These are phyloP conservation scores for Aphanomyces invadans DNA, from an alignment of 352 stramenopile genomes.

Conservation along the genomic window DNA sequence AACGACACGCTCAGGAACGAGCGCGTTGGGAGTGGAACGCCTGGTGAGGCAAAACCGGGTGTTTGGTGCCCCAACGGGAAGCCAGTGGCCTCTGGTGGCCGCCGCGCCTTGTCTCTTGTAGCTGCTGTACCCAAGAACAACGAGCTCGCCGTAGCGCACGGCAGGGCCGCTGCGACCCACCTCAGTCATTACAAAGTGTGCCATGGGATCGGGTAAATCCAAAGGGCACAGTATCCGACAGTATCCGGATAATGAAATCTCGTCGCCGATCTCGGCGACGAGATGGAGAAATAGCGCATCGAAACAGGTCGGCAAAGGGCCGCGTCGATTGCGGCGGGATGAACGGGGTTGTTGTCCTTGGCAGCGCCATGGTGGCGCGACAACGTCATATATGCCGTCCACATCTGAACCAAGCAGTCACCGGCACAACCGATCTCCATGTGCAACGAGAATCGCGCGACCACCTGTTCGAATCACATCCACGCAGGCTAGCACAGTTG, in stretches of 20 bases:
- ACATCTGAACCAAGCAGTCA: no score
- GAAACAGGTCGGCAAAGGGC: no score
- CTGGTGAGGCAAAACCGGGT: background rate
- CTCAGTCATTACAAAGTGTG: background rate
- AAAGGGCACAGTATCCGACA: background rate
- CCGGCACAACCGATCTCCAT: no score
- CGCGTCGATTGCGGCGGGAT: no score
- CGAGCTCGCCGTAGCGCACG: constrained; percentile 52
- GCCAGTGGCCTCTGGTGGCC: background rate
- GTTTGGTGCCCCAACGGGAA: constrained; percentile 10
- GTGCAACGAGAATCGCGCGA: no score
- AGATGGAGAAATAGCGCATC: no score
- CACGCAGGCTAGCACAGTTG: no score
- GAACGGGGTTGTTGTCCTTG: no score
- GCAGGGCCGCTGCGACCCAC: constrained; percentile 26
- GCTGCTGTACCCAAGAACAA: constrained; percentile 79
- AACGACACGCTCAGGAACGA: background rate
- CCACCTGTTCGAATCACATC: no score
- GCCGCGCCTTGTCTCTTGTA: constrained; percentile 37
- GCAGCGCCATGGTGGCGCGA: no score
- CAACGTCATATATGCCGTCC: no score
- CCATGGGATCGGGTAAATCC: background rate
- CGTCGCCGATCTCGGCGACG: background rate
- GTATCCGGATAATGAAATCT: background rate
- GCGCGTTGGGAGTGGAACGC: background rate